These are phyloP conservation scores for Crithidia fasciculata DNA, from an alignment of 208 protist species.

Conservation along the genomic window DNA sequence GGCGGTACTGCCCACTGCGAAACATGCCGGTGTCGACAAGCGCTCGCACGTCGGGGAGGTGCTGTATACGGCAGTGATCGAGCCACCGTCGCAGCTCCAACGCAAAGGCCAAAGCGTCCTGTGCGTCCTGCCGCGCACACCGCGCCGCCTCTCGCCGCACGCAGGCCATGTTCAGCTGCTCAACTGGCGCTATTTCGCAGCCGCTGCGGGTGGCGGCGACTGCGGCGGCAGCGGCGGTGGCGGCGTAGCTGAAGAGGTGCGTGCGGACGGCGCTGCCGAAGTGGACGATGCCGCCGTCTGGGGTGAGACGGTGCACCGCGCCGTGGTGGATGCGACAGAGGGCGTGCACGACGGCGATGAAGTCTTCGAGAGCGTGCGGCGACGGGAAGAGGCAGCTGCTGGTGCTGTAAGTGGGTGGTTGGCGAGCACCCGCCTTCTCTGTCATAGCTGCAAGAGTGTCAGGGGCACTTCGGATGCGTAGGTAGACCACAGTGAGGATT, in stretches of 20 bases:
- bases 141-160: not conserved
- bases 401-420: not conserved
- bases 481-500: not conserved
- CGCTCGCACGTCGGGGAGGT: constrained; percentile 10
- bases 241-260: not conserved
- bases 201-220: not conserved
- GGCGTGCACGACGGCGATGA: not conserved
- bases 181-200: not conserved
- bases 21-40: constrained; percentile 36
- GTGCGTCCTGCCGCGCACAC: constrained; percentile 18
- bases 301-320: constrained; percentile 1
- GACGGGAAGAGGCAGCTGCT: constrained; percentile 22
- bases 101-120: constrained; percentile 21
- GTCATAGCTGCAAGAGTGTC: not conserved
- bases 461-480: not conserved
- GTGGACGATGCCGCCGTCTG: constrained; percentile 9
- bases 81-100: constrained; percentile 26
- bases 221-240: not conserved
- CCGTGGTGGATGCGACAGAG: not conserved
- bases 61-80: not conserved
- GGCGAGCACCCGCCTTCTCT: too few species aligned
- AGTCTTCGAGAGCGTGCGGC: not conserved
- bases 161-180: not conserved
- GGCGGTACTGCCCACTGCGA: constrained; percentile 20
- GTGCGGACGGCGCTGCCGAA: constrained; percentile 22